Base-by-base conservation (phyloP, 2,329 filamentous ascomycete genomes). In the Elsinoe arachidis region DNA sequence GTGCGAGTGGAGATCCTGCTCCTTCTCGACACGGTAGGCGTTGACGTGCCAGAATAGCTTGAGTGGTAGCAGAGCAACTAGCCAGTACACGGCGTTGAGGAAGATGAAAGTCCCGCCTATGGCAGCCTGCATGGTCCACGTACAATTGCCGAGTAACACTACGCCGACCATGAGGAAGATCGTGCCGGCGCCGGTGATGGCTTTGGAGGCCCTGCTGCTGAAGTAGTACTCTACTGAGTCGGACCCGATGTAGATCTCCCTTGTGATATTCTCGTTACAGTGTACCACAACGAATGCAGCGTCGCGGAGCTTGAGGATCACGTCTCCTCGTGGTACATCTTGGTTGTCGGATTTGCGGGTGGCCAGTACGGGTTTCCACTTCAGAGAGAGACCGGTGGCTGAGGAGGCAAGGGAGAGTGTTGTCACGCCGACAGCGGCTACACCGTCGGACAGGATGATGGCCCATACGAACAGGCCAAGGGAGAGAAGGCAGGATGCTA, bases 211-310 rank as follows among this genome's bases (percentile, higher is more conserved):
- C 5, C 17, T 34, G n/a, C 49, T 33, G 33, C 33, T 38, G n/a
- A 53, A 38, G 17, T 35, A 17, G 34, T 53, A 53, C 49, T 53
- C 34, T 7, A 53, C 49, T 15, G 49, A 53, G 19, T 53, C 49
- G 19, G 49, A 53, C 30, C 49, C 49, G 49, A 53, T 53, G 34
- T 53, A 53, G 49, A 53, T 53, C 34, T 53, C 49, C n/a, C 49
- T n/a, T 2, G 49, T 53, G 17, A 53, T 53, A 30, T 53, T 53
- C 34, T 53, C 49, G 17, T 38, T 33, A 15, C 49, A 53, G 12
- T 53, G 49, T 7, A 53, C 49, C 23, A 53, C 49, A n/a, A 53
- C 49, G 17, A 53, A 53, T 7, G 49, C 49, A 9, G 49, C 49
- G 11, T 53, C 49, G 10, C 49, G 30, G 12, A 53, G 19, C 34